These are phyloP conservation scores for Porogramme epimiltina DNA, from an alignment of 1,284 basidiomycete genomes.

Conservation along the genomic window DNA sequence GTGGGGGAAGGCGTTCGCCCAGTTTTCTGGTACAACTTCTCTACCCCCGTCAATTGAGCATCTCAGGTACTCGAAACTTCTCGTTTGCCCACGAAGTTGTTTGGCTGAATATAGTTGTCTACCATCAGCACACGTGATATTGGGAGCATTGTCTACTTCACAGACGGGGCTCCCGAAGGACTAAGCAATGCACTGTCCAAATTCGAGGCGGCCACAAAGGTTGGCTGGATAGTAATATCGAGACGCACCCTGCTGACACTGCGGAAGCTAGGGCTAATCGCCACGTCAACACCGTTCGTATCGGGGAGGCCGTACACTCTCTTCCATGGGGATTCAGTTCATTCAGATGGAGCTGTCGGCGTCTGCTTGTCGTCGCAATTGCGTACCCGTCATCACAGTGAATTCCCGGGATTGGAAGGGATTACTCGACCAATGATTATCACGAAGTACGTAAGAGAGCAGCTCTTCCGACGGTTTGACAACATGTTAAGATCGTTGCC, in stretches of 20 bases:
- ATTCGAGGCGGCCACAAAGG: conserved; percentile 56
- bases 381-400: conserved; percentile 33
- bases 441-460: conserved; percentile 46
- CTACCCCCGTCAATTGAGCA: conserved; percentile 41
- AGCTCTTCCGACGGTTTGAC: background rate
- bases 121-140: conserved; percentile 40
- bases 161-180: conserved; percentile 65
- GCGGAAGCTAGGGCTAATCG: conserved; percentile 67
- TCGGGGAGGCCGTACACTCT: conserved; percentile 82
- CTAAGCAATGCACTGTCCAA: conserved; percentile 49
- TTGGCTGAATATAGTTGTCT: background rate
- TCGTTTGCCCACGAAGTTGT: too few species aligned
- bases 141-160: conserved; percentile 58
- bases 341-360: conserved; percentile 75
- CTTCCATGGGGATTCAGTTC: conserved; percentile 59
- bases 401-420: conserved; percentile 55
- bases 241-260: background rate
- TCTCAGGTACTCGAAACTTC: conserved; percentile 36
- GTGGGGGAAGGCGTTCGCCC: conserved; percentile 57
- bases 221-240: conserved; percentile 24
- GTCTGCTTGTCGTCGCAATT: conserved; percentile 35
- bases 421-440: conserved; percentile 58
- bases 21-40: conserved; percentile 24
- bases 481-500: background rate
- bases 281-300: conserved; percentile 83